phyloP scores from a whole-genome alignment of 257 asterid species.

The Rauvolfia tetraphylla region DNA sequence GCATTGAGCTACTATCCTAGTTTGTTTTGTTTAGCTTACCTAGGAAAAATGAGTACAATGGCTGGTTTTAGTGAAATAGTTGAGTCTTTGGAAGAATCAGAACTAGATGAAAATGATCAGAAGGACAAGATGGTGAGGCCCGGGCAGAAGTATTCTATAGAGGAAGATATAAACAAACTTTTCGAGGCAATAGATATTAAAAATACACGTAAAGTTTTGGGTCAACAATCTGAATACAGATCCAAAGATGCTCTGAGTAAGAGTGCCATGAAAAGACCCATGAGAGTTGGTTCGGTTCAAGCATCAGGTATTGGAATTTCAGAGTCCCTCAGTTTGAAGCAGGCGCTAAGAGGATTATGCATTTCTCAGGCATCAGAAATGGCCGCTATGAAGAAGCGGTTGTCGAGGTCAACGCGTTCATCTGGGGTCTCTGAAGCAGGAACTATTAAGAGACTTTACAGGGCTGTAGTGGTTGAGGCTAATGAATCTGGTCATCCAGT shows the following conservation, averaged over 20 bases:
- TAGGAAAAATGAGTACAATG: constrained; percentile 32
- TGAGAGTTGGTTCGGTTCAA: constrained; percentile 48
- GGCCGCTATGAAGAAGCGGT: constrained; percentile 78
- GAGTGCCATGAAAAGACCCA: constrained; percentile 88
- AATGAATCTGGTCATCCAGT: constrained; percentile 28
- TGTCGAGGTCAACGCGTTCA: constrained; percentile 43
- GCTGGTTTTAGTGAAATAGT: constrained; percentile 54
- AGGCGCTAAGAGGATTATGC: constrained; percentile 90
- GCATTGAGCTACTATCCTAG: constrained; percentile 15
- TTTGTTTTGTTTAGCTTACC: constrained; percentile 10
- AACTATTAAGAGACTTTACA: constrained; percentile 42
- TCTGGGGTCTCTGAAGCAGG: constrained; percentile 43
- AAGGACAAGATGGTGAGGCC: constrained; percentile 24
- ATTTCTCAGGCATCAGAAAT: constrained; percentile 95
- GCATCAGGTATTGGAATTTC: constrained; percentile 67
- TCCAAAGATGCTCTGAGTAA: constrained; percentile 34
- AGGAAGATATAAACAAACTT: constrained; percentile 69
- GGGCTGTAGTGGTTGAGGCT: constrained; percentile 37
- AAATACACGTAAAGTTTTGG: constrained; percentile 33
- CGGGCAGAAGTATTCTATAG: constrained; percentile 36
- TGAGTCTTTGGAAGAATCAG: constrained; percentile 43
- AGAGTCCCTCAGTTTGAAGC: constrained; percentile 72
- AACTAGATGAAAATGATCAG: constrained; percentile 22
- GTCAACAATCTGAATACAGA: constrained; percentile 27
- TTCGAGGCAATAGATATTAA: constrained; percentile 67